Base-by-base conservation (phyloP, 2,329 filamentous ascomycete genomes). In the Cryphonectria japonica region DNA sequence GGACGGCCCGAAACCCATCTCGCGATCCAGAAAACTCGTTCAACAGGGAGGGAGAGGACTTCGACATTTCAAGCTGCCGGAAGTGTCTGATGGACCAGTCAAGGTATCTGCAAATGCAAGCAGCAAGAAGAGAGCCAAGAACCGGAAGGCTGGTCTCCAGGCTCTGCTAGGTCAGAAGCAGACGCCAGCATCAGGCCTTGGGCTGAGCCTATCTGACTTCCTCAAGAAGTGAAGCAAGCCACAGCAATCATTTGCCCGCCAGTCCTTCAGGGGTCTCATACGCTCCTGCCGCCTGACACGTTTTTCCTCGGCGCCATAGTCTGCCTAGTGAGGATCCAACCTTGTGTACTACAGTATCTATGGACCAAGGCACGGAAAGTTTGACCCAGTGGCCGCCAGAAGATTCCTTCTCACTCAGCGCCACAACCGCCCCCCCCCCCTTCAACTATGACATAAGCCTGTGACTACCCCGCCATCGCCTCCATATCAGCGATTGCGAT, bases 111-210 rank as follows among this genome's bases (percentile, higher is more conserved):
- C 85, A 46, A 89, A 87, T 76, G 85, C 87, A 9, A 88, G 81
- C 79, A 91, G 87, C 80, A 91, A 89, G 80, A 91, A 91, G 80
- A 84, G 89, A 66, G 87, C 89, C 43, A 92, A 89, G 80, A 87
- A 82, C 72, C 84, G 89, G 72, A 92, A 91, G 79, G 87, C 88
- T 46, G 89, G 88, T 0, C 81, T 93, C n/a, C 88, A 91, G 77
- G 89, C 89, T 66, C 78, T 92, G 57, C 81, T 92, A n/a, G 84
- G 85, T 64, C 87, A 88, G 74, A 83, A 82, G 67, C 83, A 82
- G 76, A 76, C 77, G 57, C 74, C 78, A 71, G 82, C 76, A 32
- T 76, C 75, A 43, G 80, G 82, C 3, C 77, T 83, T 61, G 82
- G 81, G 26, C 78, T 89, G 41, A 88, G 85, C 72, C 82, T 90